Conservation (phyloP, 2,329 filamentous ascomycete genomes). For the Neopestalotiopsis sp. region DNA sequence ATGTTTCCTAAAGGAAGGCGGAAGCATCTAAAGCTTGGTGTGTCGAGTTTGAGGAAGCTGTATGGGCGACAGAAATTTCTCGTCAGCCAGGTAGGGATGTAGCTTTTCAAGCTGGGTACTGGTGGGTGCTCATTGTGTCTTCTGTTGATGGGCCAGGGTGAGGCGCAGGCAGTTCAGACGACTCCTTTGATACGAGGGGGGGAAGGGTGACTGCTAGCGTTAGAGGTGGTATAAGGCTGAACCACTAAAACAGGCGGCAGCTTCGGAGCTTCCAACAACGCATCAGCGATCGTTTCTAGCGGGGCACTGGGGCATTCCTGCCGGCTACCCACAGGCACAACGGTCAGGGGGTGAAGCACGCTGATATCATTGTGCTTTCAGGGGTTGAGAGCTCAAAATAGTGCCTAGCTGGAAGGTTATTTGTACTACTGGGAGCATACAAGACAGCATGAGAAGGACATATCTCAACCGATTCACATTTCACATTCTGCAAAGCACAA, state of each 20-base stretch:
- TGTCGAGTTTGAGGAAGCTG: neutral
- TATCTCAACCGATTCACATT: neutral
- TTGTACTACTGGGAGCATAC: too few relatives aligned
- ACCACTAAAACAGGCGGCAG: conserved; percentile 1
- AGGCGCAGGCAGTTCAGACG: too few relatives aligned
- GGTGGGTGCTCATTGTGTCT: neutral
- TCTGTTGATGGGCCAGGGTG: neutral
- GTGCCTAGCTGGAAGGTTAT: neutral
- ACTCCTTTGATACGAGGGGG: neutral
- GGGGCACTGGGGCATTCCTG: neutral
- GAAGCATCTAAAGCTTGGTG: conserved; percentile 14
- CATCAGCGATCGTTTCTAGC: neutral
- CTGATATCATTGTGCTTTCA: conserved; percentile 10
- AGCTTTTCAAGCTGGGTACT: neutral
- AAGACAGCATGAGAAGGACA: too few relatives aligned
- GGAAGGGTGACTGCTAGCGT: neutral
- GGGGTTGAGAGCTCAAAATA: neutral
- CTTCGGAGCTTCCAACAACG: conserved; percentile 1
- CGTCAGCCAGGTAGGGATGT: neutral
- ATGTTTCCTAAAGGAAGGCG: conserved; percentile 7
- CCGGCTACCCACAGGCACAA: neutral
- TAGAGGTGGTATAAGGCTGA: neutral
- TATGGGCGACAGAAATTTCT: neutral
- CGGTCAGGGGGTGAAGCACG: neutral
- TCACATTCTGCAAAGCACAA: neutral